Evolutionary conservation across 495 filamentous ascomycete genomes (phyloP).

Genomic region (Hypoxylon perforatum): DNA sequence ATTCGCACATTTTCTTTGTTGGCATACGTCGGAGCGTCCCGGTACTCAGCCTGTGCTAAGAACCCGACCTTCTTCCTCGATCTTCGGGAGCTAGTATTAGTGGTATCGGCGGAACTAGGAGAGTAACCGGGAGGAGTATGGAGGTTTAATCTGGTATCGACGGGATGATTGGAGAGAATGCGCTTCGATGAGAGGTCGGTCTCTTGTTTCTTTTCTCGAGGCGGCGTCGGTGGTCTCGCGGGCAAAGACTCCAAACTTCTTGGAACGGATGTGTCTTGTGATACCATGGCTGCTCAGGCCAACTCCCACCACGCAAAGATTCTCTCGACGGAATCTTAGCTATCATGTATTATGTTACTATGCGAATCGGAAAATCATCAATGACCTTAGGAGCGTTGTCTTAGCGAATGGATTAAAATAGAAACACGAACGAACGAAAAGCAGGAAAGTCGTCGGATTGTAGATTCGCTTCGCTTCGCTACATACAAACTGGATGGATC

Average conservation of each 20-base stretch:
- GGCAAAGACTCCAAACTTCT: constrained; percentile 56
- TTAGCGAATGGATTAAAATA: constrained; percentile 3
- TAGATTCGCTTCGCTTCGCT: not conserved
- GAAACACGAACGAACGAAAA: constrained; percentile 4
- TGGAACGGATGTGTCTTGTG: constrained; percentile 51
- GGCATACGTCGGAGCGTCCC: constrained; percentile 64
- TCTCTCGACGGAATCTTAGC: constrained; percentile 3
- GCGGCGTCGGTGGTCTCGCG: constrained; percentile 66
- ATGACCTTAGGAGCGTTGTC: constrained; percentile 5
- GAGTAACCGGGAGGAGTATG: constrained; percentile 64
- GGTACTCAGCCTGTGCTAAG: constrained; percentile 77
- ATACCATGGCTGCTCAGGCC: constrained; percentile 60
- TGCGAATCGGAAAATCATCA: constrained; percentile 9
- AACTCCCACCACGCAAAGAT: constrained; percentile 36
- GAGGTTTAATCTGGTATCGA: constrained; percentile 49
- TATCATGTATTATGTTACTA: constrained; percentile 33
- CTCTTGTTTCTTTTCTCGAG: constrained; percentile 59
- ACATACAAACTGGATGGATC: constrained; percentile 1
- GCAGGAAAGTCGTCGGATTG: constrained; percentile 9
- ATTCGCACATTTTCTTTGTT: constrained; percentile 56
- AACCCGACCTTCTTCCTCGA: constrained; percentile 78
- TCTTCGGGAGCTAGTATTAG: constrained; percentile 66
- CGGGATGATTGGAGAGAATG: constrained; percentile 40
- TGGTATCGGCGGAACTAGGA: constrained; percentile 64
- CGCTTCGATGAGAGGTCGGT: constrained; percentile 35